Percentiles rank a stretch among this genome's conserved stretches.
These are phyloP conservation scores for Yarrowia galli DNA, from an alignment of 1,139 yeast genomes.

Conservation along the genomic window DNA sequence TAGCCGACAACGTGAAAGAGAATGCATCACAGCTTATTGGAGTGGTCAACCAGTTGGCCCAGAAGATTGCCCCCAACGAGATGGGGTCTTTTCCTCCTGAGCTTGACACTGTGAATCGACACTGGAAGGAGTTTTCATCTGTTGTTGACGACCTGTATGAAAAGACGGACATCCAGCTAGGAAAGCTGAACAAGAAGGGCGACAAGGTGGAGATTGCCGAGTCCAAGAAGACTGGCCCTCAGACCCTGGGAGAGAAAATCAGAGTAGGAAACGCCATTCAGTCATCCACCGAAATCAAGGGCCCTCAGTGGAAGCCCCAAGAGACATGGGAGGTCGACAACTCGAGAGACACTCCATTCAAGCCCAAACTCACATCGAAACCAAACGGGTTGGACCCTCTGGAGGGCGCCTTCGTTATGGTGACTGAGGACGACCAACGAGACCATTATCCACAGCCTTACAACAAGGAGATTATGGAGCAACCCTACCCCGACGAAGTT, in stretches of 20 bases:
- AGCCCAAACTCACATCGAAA: constrained; percentile 71
- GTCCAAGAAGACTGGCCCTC: constrained; percentile 43
- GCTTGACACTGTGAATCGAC: constrained; percentile 56
- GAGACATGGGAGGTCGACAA: constrained; percentile 64
- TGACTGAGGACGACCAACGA: constrained; percentile 57
- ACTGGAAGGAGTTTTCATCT: constrained; percentile 71
- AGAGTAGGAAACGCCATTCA: constrained; percentile 45
- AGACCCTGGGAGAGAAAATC: constrained; percentile 39
- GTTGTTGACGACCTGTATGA: constrained; percentile 77
- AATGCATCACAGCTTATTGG: constrained; percentile 58
- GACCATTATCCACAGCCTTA: constrained; percentile 84
- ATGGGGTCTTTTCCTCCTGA: constrained; percentile 50
- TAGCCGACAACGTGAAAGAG: constrained; percentile 56
- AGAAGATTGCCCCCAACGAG: constrained; percentile 55
- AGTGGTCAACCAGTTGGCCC: constrained; percentile 62
- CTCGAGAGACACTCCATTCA: constrained; percentile 72
- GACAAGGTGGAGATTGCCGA: constrained; percentile 62
- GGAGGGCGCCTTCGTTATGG: constrained; percentile 59
- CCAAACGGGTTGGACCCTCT: constrained; percentile 71
- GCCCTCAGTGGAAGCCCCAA: constrained; percentile 76
- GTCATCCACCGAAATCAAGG: constrained; percentile 55
- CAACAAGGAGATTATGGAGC: constrained; percentile 71
- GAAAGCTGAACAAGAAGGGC: constrained; percentile 51
- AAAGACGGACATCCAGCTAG: constrained; percentile 71
- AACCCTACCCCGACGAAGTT: constrained; percentile 71